A percentile compares a stretch with the other conserved stretches of the same genome.
Evolutionary conservation across 1,284 basidiomycete species (phyloP).

Genomic region (Irpex sp.): DNA sequence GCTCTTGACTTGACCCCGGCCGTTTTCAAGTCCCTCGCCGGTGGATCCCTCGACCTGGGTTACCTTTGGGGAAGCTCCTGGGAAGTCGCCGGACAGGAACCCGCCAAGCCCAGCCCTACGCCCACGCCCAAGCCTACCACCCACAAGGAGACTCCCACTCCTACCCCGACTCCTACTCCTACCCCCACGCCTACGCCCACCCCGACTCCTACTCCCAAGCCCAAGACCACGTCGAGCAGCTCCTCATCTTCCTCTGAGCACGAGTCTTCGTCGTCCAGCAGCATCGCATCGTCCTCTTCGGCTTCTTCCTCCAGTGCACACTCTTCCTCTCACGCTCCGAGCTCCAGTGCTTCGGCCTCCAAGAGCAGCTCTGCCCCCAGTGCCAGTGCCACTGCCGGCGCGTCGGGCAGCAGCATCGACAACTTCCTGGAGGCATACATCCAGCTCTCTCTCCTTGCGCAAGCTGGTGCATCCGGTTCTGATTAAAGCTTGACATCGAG

Average conservation of each 20-base stretch:
- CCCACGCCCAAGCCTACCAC: not conserved
- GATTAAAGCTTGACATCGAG: not conserved
- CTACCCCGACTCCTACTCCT: not conserved
- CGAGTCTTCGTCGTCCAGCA: not conserved
- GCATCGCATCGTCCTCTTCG: not conserved
- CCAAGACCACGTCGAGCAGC: not conserved
- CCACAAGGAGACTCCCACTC: not conserved
- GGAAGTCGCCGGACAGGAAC: not conserved
- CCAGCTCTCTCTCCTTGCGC: not conserved
- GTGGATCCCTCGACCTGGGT: not conserved
- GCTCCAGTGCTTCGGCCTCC: not conserved
- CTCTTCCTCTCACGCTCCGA: not conserved
- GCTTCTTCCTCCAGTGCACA: not conserved
- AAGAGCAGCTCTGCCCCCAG: not conserved
- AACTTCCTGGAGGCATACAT: not conserved
- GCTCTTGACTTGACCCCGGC: not conserved
- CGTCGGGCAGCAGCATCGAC: not conserved
- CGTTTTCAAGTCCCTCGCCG: not conserved
- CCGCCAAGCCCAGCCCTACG: not conserved
- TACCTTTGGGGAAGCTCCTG: not conserved
- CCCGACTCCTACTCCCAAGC: not conserved
- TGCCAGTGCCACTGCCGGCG: not conserved
- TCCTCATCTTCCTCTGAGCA: not conserved
- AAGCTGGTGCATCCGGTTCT: not conserved
- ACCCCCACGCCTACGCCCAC: not conserved